phyloP scores from a whole-genome alignment of 2,329 filamentous ascomycete species.

The Apiospora koreana region DNA sequence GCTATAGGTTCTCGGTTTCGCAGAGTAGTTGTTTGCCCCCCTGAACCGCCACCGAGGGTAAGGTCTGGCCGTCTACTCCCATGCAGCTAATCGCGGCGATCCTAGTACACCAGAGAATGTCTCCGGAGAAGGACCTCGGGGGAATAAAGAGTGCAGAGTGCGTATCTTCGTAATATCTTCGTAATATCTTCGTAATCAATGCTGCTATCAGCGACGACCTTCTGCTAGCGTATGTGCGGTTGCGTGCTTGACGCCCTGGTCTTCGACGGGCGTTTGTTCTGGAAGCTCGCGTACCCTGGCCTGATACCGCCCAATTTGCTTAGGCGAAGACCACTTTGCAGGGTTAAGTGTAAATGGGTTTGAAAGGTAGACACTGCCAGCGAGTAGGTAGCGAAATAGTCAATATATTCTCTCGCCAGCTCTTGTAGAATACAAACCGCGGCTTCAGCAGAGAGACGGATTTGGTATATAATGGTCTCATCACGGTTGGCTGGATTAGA shows the following conservation, averaged over 20 bases:
- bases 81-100: too few species aligned
- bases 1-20: neutral
- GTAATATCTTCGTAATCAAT: too few species aligned
- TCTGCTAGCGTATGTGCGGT: neutral
- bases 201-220: neutral
- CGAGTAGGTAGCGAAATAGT: neutral
- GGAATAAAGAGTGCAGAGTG: neutral
- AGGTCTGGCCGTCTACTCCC: neutral
- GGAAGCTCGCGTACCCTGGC: neutral
- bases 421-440: neutral
- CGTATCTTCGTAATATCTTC: too few species aligned
- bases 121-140: neutral
- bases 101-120: neutral
- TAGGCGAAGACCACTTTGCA: neutral
- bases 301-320: neutral
- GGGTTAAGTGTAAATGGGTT: neutral
- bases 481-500: neutral
- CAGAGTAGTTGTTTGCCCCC: neutral
- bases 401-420: neutral
- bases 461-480: neutral
- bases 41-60: neutral
- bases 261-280: neutral
- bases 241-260: neutral
- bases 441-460: neutral
- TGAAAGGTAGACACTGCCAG: neutral